Evolutionary conservation across 768 basidiomycete species (phyloP), one percentile per base, ranked within the genome.

Genomic region (Hypholoma sublateritium): DNA sequence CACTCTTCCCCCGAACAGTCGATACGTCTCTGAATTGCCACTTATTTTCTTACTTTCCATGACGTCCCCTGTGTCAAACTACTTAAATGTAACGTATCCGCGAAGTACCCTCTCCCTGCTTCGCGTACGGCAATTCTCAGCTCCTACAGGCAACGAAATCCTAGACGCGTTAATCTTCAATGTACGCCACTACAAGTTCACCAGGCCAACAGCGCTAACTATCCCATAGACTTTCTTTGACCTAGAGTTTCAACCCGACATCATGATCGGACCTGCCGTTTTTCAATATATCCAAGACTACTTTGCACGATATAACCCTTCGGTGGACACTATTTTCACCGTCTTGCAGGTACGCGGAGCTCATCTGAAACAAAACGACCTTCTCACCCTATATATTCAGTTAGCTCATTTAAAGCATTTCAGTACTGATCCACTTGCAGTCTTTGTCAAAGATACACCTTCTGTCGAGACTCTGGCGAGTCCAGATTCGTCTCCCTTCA

Each of bases 371-470:
- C 16, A 8, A 43, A 13, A 36, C 43, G 5, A 22, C 14, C 5
- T 19, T 13, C n/a, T 12, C 51, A 43, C 49, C n/a, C 36, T 44
- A 37, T 8, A n/a, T 44, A 8, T 50, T 57, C 17, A 91, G 87
- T 72, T 91, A 2, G 75, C 76, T 0, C 76, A 90, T 64, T 68
- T 91, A 67, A 88, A 88, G 58, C 90, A 93, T 67, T 90, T 89
- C 60, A 77, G 69, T 32, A 55, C 78, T 24, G 82, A 89, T 22
- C 84, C 86, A 0, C 68, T 89, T 13, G 75, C 80, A 3, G 48
- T 78, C 7, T 70, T 87, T 14, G 66, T 73, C 6, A 67, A 68
- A 21, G 60, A 71, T 43, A 72, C 71, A 1, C 70, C 70, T 47
- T 43, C 39, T 19, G 54, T 11, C 14, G 57, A 24, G 28, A 24